These are phyloP conservation scores for Cruciata laevipes DNA, from an alignment of 257 asterid genomes.

Conservation along the genomic window DNA sequence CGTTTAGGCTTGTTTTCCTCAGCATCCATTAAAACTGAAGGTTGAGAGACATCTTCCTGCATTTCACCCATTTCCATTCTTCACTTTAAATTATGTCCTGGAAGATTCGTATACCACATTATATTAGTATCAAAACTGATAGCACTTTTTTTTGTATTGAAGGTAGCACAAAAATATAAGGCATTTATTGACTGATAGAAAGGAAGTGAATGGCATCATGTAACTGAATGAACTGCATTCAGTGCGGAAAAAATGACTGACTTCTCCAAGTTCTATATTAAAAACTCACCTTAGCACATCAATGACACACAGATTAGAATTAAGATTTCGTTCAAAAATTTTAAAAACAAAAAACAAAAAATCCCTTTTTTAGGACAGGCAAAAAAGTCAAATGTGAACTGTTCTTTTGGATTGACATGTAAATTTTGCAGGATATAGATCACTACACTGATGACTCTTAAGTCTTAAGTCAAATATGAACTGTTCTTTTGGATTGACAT, in stretches of 20 bases:
- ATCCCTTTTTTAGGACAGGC: too few relatives aligned
- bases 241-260: not conserved
- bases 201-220: not conserved
- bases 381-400: too few relatives aligned
- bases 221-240: not conserved
- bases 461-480: not conserved
- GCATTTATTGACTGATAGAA: not conserved
- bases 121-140: not conserved
- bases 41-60: conserved; percentile 16
- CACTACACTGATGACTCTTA: not conserved
- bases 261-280: not conserved
- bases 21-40: conserved; percentile 29
- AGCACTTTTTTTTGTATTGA: not conserved
- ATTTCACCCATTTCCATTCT: conserved; percentile 33
- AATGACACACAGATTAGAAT: not conserved
- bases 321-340: too few relatives aligned
- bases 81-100: not conserved
- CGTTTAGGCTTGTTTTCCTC: conserved; percentile 33
- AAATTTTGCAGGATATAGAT: not conserved
- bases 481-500: too few relatives aligned
- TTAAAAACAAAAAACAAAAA: too few relatives aligned
- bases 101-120: not conserved
- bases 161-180: not conserved
- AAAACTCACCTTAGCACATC: not conserved
- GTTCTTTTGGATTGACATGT: not conserved